A percentile compares a stretch with the other conserved stretches of the same genome.
These are phyloP conservation scores for Sanghuangporus sanghuang DNA, from an alignment of 1,284 basidiomycete species.

Conservation along the genomic window DNA sequence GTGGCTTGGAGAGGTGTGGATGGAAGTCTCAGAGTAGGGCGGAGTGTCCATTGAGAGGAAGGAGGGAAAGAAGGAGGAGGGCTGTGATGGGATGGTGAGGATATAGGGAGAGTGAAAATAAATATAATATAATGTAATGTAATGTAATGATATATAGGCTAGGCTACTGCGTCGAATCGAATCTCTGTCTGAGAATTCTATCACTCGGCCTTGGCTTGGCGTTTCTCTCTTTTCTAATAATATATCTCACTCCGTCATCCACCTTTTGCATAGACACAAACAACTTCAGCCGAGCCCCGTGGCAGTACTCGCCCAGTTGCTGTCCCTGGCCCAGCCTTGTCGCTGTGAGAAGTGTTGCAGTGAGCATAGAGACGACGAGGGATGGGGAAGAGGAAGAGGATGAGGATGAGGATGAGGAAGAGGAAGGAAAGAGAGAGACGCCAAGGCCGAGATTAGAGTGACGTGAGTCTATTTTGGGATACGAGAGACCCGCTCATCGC, in stretches of 20 bases:
- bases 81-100: not conserved
- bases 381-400: too few relatives aligned
- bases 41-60: conserved; percentile 23
- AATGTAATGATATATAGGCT: too few relatives aligned
- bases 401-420: too few relatives aligned
- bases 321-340: not conserved
- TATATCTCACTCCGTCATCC: not conserved
- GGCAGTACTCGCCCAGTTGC: not conserved
- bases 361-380: not conserved
- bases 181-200: too few relatives aligned
- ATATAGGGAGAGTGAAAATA: not conserved
- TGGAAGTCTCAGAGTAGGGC: conserved; percentile 25
- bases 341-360: not conserved
- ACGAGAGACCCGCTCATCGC: not conserved
- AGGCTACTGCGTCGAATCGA: too few relatives aligned
- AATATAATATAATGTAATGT: too few relatives aligned
- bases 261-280: not conserved
- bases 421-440: not conserved
- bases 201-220: not conserved
- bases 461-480: not conserved
- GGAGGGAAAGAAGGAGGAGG: conserved; percentile 10
- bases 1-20: conserved; percentile 18
- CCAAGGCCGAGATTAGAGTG: not conserved
- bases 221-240: not conserved
- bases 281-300: not conserved